Evolutionary conservation across 306 rosid genomes (phyloP).

Genomic region (Argentina anserina): DNA sequence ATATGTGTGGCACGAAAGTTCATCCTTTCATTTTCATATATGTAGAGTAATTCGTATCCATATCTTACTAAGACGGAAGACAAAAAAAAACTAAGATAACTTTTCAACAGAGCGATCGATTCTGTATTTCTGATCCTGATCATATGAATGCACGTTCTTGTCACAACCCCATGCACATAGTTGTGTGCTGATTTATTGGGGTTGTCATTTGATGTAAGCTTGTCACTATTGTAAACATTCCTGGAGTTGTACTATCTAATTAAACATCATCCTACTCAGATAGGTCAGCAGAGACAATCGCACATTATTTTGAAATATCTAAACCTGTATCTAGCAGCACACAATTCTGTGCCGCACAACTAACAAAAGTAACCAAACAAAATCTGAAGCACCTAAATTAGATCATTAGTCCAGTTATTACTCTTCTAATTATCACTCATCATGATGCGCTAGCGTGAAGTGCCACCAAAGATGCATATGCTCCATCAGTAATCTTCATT

Average conservation of each 20-base stretch:
- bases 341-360: neutral
- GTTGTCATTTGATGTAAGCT: neutral
- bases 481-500: conserved; percentile 53
- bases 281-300: neutral
- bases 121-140: too few relatives aligned
- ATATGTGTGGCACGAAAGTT: too few relatives aligned
- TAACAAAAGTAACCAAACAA: too few relatives aligned
- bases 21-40: too few relatives aligned
- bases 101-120: too few relatives aligned
- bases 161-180: too few relatives aligned
- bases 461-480: conserved; percentile 77
- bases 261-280: neutral
- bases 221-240: neutral
- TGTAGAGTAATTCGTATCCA: too few relatives aligned
- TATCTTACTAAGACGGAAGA: too few relatives aligned
- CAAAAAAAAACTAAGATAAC: too few relatives aligned
- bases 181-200: too few relatives aligned
- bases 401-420: neutral
- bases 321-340: neutral
- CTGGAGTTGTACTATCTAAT: neutral
- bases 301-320: neutral
- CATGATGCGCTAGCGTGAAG: conserved; percentile 48
- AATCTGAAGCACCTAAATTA: neutral
- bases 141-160: too few relatives aligned
- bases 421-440: neutral